Conservation (phyloP, 768 basidiomycete genomes). For the Kwoniella bestiolae region DNA sequence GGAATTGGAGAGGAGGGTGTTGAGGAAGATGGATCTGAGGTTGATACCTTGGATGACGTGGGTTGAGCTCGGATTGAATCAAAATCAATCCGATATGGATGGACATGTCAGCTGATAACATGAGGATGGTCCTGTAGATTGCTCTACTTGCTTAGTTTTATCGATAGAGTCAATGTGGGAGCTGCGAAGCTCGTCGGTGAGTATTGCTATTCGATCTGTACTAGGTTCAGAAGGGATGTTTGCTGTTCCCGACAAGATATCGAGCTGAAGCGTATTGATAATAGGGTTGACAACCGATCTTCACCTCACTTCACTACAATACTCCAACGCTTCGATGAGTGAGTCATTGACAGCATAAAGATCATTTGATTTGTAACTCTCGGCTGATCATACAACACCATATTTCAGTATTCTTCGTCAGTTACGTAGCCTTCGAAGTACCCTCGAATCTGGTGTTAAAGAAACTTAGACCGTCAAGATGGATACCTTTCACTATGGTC, state of each 20-base stretch:
- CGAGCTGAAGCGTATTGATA: neutral
- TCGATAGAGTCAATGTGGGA: constrained; percentile 56
- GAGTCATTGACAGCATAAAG: constrained; percentile 3
- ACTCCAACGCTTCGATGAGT: constrained; percentile 53
- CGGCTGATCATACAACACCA: neutral
- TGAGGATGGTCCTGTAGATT: neutral
- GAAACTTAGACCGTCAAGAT: constrained; percentile 48
- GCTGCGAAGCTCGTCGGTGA: constrained; percentile 49
- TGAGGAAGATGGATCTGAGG: constrained; percentile 50
- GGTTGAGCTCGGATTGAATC: neutral
- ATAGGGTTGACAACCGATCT: constrained; percentile 51
- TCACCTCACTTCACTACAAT: constrained; percentile 44
- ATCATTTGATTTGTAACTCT: neutral
- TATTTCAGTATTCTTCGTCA: constrained; percentile 53
- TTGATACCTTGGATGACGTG: constrained; percentile 58
- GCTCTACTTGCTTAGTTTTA: constrained; percentile 36
- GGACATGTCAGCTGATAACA: constrained; percentile 23
- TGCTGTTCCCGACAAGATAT: too few relatives aligned
- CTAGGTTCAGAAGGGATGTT: too few relatives aligned
- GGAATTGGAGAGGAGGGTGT: constrained; percentile 43
- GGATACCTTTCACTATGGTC: constrained; percentile 55
- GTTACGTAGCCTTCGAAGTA: constrained; percentile 54
- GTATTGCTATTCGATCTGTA: too few relatives aligned
- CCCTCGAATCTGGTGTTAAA: constrained; percentile 55
- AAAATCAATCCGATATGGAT: constrained; percentile 38